Evolutionary conservation across 768 basidiomycete genomes (phyloP), one percentile per base, ranked within the genome.

Genomic region (Boletus vinaceobasis): DNA sequence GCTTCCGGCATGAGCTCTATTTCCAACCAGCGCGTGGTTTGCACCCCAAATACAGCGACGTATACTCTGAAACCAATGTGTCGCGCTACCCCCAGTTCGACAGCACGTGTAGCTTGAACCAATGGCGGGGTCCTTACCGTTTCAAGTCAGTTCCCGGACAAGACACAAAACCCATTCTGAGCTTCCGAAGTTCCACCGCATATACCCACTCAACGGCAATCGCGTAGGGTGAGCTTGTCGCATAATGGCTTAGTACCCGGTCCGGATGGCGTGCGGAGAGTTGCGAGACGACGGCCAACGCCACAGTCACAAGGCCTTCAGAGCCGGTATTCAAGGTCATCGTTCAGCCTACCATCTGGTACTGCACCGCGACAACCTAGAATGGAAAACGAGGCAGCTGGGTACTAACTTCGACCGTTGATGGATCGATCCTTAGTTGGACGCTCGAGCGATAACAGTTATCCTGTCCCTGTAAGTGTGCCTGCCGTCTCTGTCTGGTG

Each of bases 221-320:
- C n/a, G n/a, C n/a, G n/a, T n/a, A n/a, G n/a, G n/a, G n/a, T n/a
- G n/a, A n/a, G n/a, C n/a, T n/a, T n/a, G n/a, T n/a, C n/a, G n/a
- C n/a, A n/a, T n/a, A n/a, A n/a, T n/a, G n/a, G n/a, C n/a, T n/a
- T n/a, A n/a, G n/a, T n/a, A n/a, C n/a, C n/a, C n/a, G n/a, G n/a
- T n/a, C n/a, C n/a, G n/a, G n/a, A 88, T n/a, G 86, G 88, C 50
- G 93, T 93, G 27, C 81, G 92, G 37, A 74, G 92, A 53, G 88
- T 95, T 26, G 81, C 89, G 43, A 76, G 90, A 62, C 83, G 85
- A 60, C 75, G 88, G 43, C 79, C 85, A 14, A 75, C 81, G 27
- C 83, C 87, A 32, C 85, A 87, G 27, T 83, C 87, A 32, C 85
- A 87, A 62, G 72, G 74, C 3, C 75, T 77, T 52, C 79, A 43